Evolutionary conservation across 768 basidiomycete species (phyloP).

Genomic region (Saitozyma sp.): DNA sequence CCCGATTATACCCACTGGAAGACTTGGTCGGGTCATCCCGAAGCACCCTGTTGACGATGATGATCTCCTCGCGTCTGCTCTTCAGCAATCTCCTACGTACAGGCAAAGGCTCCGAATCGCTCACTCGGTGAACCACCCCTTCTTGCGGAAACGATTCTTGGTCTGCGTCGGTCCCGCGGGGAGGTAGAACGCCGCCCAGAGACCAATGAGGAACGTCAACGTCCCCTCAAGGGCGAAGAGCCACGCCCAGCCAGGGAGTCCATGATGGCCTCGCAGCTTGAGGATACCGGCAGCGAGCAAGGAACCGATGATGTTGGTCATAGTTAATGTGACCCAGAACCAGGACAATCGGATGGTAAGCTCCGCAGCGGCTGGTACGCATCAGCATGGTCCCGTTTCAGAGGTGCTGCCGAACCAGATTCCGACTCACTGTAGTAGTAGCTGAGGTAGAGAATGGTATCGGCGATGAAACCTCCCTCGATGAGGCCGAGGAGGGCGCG

Average conservation of each 20-base stretch:
- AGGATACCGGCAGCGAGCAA: conserved; percentile 42
- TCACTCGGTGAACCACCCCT: conserved; percentile 61
- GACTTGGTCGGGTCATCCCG: conserved; percentile 69
- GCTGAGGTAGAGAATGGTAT: conserved; percentile 31
- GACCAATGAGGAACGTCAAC: conserved; percentile 52
- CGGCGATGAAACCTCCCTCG: conserved; percentile 30
- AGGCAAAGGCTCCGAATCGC: conserved; percentile 12
- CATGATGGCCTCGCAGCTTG: conserved; percentile 30
- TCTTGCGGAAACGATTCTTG: conserved; percentile 61
- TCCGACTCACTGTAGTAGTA: conserved; percentile 27
- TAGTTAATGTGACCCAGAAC: conserved; percentile 37
- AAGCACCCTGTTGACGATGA: conserved; percentile 66
- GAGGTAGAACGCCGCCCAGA: conserved; percentile 62
- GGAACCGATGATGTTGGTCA: conserved; percentile 35
- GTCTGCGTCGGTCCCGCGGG: conserved; percentile 68
- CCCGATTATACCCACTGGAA: neutral
- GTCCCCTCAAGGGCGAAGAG: conserved; percentile 28
- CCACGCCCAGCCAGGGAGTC: conserved; percentile 48
- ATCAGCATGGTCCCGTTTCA: too few relatives aligned
- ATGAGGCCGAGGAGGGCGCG: conserved; percentile 26
- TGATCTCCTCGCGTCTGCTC: conserved; percentile 60
- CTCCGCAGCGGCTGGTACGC: conserved; percentile 14
- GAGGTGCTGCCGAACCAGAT: too few relatives aligned
- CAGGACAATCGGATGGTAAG: conserved; percentile 35
- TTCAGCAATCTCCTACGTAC: neutral